Evolutionary conservation across 768 basidiomycete species (phyloP), one percentile per base, ranked within the genome.

Genomic region (Lentinula aciculospora): DNA sequence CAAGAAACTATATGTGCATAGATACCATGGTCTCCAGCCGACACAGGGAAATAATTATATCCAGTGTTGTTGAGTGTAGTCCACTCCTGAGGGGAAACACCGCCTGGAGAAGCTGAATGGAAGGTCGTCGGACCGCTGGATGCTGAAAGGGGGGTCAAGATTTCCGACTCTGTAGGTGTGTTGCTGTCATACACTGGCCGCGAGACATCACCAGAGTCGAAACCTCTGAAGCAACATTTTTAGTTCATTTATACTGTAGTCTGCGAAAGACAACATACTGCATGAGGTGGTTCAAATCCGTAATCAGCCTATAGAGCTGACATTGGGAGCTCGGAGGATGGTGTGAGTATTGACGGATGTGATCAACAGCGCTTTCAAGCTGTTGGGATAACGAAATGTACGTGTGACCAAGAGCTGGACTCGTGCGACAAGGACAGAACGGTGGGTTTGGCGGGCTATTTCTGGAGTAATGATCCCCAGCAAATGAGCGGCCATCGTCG

Each of bases 1-100:
- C 72, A 83, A 63, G 76, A 75, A 64, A 84, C 82, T 63, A 84
- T 81, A 61, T 78, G 80, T 63, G 72, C 76, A 68, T 84, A 84
- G 62, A 85, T 78, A 65, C 68, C 70, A 64, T 84, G 81, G 63
- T 77, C 81, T 51, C 71, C 65, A 7, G 71, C 57, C 42, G 78
- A 71, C 59, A 84, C 74, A 32, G 86, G 81, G 66, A 89, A 89
- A 69, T 89, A 89, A 4, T 84, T 86, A 70, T 85, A 88, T 31
- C 81, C 79, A 13, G 76, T 68, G 28, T 80, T 65, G 23, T 79
- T 74, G 67, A 85, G 74, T 58, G 79, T 74, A 62, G 76, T 81
- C 86, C 85, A 86, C 69, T 86, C 80, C 62, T 83, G 79, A 39
- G 81, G 79, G 56, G 81, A 76, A 64, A 81, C 79, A 67, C 74